Evolutionary conservation across 1,284 basidiomycete species (phyloP), one percentile per base, ranked within the genome.

Genomic region (Peniophora sp.): DNA sequence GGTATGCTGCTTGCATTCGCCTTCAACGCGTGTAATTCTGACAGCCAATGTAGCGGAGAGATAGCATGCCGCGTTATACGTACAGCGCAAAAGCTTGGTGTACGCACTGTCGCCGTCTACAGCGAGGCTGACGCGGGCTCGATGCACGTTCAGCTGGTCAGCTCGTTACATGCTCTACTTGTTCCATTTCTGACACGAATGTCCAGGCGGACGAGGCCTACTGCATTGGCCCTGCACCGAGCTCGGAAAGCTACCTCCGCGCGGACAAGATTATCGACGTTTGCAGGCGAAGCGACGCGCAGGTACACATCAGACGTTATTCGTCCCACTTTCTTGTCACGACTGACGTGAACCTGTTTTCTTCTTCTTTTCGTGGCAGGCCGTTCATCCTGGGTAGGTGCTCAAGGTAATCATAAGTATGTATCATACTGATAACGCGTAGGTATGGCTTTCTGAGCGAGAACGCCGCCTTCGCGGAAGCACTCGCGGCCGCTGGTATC

Each of bases 171-270:
- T 3, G 27, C 19, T 14, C 11, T 50, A 25, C 34, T 45, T 35
- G 19, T 27, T 17, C 27, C n/a, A n/a, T n/a, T n/a, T n/a, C n/a
- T n/a, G n/a, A n/a, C n/a, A n/a, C n/a, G n/a, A n/a, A n/a, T n/a
- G 47, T n/a, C n/a, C n/a, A 92, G 85, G 94, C 95, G n/a, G 94
- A 97, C 63, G 94, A 97, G 63, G 93, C 94, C 3, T 95, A 92
- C 63, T 90, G 88, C 59, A 93, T 97, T 48, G 94, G 95, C 1
- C 91, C 92, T 16, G 89, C 94, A 1, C 84, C 86, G 0, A 93
- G 91, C 0, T 69, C 85, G 0, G 85, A 96, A 64, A 94, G 91
- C 60, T 97, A 97, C 71, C 75, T 97, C 52, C 74, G 86, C 24
- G 87, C 89, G 69, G 90, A 97, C 67, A 93, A 85, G 71, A 92